Percentiles rank a stretch among this genome's conserved stretches.
These are phyloP conservation scores for Endotrypanum monterogeii DNA, from an alignment of 208 protist species.

Conservation along the genomic window DNA sequence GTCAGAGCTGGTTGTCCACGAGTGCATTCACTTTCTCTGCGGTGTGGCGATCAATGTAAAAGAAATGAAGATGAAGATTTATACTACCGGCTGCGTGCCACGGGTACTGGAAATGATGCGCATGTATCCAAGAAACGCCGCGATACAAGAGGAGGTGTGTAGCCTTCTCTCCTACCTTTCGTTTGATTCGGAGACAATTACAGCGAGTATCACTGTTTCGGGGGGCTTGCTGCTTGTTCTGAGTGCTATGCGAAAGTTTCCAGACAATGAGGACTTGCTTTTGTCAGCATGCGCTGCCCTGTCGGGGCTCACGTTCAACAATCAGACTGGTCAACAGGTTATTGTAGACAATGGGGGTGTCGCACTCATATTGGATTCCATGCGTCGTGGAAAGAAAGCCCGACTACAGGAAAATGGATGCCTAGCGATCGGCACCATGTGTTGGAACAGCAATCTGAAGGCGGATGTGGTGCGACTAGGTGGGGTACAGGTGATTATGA, in stretches of 20 bases:
- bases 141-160: conserved; percentile 83
- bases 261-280: conserved; percentile 80
- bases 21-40: conserved; percentile 82
- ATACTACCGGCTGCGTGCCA: conserved; percentile 73
- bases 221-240: conserved; percentile 78
- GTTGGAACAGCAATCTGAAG: conserved; percentile 92
- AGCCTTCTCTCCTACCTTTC: conserved; percentile 91
- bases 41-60: conserved; percentile 87
- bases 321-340: conserved; percentile 76
- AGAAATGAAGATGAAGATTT: conserved; percentile 79
- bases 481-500: conserved; percentile 85
- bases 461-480: conserved; percentile 81
- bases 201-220: conserved; percentile 71
- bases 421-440: conserved; percentile 91
- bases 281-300: conserved; percentile 84
- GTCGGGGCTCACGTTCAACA: conserved; percentile 89
- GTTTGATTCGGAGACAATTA: conserved; percentile 91
- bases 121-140: conserved; percentile 52
- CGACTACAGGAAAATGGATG: conserved; percentile 88
- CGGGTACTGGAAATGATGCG: conserved; percentile 82
- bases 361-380: conserved; percentile 76
- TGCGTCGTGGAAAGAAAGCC: conserved; percentile 76
- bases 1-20: conserved; percentile 65
- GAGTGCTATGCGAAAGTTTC: conserved; percentile 82
- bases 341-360: conserved; percentile 81